Evolutionary conservation across 768 basidiomycete species (phyloP).

Genomic region (Holtermannia corniformis): DNA sequence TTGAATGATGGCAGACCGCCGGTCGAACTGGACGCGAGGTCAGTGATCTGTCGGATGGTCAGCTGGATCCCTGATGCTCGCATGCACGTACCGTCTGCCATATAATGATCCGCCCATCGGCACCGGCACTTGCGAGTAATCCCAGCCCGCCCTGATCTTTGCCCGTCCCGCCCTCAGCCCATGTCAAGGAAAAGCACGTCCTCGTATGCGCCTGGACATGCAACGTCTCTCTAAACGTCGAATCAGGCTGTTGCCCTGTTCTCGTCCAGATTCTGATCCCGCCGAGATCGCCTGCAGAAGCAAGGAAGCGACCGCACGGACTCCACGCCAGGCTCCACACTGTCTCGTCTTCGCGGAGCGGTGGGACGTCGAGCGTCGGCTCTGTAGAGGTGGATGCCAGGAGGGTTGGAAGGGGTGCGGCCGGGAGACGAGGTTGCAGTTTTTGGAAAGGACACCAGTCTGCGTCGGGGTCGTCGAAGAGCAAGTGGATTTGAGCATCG

Average conservation of each 20-base stretch:
- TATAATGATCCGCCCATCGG: constrained; percentile 73
- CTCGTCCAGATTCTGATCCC: constrained; percentile 80
- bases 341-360: constrained; percentile 48
- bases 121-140: constrained; percentile 73
- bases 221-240: constrained; percentile 16
- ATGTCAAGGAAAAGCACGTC: constrained; percentile 27
- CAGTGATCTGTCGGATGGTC: neutral
- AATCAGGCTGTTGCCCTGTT: constrained; percentile 28
- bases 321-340: constrained; percentile 82
- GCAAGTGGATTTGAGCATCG: constrained; percentile 90
- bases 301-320: constrained; percentile 70
- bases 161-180: constrained; percentile 14
- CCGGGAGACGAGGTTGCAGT: constrained; percentile 43
- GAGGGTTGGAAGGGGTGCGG: constrained; percentile 14
- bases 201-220: constrained; percentile 28
- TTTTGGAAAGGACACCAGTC: constrained; percentile 89
- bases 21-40: neutral
- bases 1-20: neutral
- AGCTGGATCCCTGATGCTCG: neutral
- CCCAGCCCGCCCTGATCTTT: constrained; percentile 47
- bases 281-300: constrained; percentile 74
- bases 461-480: constrained; percentile 82
- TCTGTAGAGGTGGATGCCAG: constrained; percentile 4
- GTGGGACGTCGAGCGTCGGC: constrained; percentile 24
- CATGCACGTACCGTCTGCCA: constrained; percentile 53